These are phyloP conservation scores for Solanum microdontum DNA, from an alignment of 257 asterid species.

Conservation along the genomic window DNA sequence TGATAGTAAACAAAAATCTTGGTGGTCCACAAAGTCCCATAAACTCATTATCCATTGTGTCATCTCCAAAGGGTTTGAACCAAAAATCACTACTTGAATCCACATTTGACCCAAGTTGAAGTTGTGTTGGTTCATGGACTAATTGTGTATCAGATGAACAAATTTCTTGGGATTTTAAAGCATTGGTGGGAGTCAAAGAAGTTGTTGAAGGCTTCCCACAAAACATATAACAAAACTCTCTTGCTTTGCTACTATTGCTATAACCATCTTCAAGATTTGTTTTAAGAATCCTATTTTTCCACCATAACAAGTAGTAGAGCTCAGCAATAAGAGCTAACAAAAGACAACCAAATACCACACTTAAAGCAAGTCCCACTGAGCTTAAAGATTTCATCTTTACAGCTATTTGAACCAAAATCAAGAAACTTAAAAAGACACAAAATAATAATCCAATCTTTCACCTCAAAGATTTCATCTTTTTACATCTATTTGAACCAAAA, in stretches of 20 bases:
- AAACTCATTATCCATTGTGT: constrained; percentile 10
- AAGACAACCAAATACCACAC: constrained; percentile 58
- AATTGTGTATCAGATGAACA: constrained; percentile 21
- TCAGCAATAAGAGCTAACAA: constrained; percentile 49
- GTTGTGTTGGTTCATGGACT: constrained; percentile 38
- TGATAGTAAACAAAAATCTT: constrained; percentile 58
- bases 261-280: constrained; percentile 22
- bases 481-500: not conserved
- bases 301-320: constrained; percentile 59
- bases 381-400: constrained; percentile 48
- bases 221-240: constrained; percentile 12
- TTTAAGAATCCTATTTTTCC: constrained; percentile 34
- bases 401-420: not conserved
- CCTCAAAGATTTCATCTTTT: constrained; percentile 37
- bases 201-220: constrained; percentile 32
- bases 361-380: constrained; percentile 45
- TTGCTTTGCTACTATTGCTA: constrained; percentile 3
- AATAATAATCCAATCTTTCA: not conserved
- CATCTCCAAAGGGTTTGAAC: constrained; percentile 22
- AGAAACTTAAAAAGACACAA: not conserved
- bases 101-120: not conserved
- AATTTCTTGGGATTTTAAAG: constrained; percentile 13
- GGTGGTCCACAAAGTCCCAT: constrained; percentile 27
- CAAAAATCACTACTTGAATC: constrained; percentile 22
- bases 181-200: not conserved